Conservation (phyloP, 2,329 filamentous ascomycete species). For the Massarina eburnea region DNA sequence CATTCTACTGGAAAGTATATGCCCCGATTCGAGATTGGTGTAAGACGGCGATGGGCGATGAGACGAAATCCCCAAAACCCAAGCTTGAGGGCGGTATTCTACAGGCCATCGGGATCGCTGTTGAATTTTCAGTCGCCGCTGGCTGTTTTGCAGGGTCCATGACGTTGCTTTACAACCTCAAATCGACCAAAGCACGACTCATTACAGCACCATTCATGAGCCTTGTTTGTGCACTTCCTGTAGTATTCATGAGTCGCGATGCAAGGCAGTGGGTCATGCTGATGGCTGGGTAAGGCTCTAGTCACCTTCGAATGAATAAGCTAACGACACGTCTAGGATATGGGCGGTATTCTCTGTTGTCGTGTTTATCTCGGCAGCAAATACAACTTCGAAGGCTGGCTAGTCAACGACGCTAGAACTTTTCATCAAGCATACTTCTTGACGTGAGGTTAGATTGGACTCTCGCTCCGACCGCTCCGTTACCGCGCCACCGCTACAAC, state of each 20-base stretch:
- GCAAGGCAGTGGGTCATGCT: slow-evolving; percentile 1
- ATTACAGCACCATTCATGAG: slow-evolving; percentile 9
- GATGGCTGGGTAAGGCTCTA: slow-evolving; percentile 8
- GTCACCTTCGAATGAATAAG: not conserved
- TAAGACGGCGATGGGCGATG: not conserved
- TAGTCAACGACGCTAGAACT: not conserved
- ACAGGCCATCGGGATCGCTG: not conserved
- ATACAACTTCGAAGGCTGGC: not conserved
- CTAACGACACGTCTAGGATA: slow-evolving; percentile 9
- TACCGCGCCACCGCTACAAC: too few relatives aligned
- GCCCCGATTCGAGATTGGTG: not conserved
- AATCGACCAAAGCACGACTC: slow-evolving; percentile 4
- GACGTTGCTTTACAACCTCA: slow-evolving; percentile 3
- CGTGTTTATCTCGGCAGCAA: slow-evolving; percentile 6
- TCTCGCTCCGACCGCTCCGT: too few relatives aligned
- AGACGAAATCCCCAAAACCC: not conserved
- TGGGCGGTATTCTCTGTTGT: slow-evolving; percentile 11
- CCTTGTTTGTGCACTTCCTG: slow-evolving; percentile 4
- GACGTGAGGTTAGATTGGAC: too few relatives aligned
- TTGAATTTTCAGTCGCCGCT: slow-evolving; percentile 7
- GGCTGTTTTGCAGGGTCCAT: slow-evolving; percentile 5
- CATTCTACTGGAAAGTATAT: slow-evolving; percentile 2
- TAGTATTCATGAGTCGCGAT: slow-evolving; percentile 8
- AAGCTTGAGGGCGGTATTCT: slow-evolving; percentile 3
- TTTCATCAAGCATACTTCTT: too few relatives aligned